phyloP scores from a whole-genome alignment of 2,329 filamentous ascomycete genomes.

The Trichoderma hamatum region DNA sequence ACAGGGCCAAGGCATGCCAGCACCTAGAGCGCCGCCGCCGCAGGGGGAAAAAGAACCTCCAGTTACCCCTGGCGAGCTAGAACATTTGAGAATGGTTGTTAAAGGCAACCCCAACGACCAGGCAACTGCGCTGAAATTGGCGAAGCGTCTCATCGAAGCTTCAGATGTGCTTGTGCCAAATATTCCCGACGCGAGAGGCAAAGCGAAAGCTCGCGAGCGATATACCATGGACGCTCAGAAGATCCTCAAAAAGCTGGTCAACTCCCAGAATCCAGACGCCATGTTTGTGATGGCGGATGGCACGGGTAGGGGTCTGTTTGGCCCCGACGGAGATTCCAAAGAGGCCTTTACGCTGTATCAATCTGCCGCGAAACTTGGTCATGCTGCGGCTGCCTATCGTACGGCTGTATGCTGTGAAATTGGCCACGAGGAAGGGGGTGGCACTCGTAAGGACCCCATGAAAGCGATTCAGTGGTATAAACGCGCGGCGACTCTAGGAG shows the following conservation, averaged over 20 bases:
- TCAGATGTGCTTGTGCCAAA: slow-evolving; percentile 70
- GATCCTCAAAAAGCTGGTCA: slow-evolving; percentile 83
- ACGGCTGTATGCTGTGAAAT: slow-evolving; percentile 98
- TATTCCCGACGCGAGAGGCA: slow-evolving; percentile 69
- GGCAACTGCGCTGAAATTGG: slow-evolving; percentile 70
- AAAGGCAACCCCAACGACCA: slow-evolving; percentile 74
- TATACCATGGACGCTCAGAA: slow-evolving; percentile 88
- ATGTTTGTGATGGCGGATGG: slow-evolving; percentile 95
- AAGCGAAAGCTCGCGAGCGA: slow-evolving; percentile 76
- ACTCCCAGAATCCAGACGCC: slow-evolving; percentile 74
- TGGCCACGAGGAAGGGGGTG: slow-evolving; percentile 89
- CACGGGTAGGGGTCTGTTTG: slow-evolving; percentile 79
- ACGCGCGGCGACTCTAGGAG: slow-evolving; percentile 84
- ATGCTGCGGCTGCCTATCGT: slow-evolving; percentile 85
- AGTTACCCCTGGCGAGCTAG: slow-evolving; percentile 78
- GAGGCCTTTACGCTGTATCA: slow-evolving; percentile 95
- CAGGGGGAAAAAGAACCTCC: slow-evolving; percentile 43
- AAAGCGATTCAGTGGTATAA: slow-evolving; percentile 99
- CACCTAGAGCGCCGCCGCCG: slow-evolving; percentile 32
- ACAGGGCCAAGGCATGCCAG: slow-evolving; percentile 6
- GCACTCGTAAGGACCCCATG: slow-evolving; percentile 84
- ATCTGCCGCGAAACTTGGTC: slow-evolving; percentile 85
- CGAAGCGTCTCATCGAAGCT: slow-evolving; percentile 85
- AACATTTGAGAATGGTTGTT: slow-evolving; percentile 69
- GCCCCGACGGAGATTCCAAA: slow-evolving; percentile 79